Base-by-base conservation (phyloP, 495 filamentous ascomycete genomes). In the Astrothelium macrocarpum region DNA sequence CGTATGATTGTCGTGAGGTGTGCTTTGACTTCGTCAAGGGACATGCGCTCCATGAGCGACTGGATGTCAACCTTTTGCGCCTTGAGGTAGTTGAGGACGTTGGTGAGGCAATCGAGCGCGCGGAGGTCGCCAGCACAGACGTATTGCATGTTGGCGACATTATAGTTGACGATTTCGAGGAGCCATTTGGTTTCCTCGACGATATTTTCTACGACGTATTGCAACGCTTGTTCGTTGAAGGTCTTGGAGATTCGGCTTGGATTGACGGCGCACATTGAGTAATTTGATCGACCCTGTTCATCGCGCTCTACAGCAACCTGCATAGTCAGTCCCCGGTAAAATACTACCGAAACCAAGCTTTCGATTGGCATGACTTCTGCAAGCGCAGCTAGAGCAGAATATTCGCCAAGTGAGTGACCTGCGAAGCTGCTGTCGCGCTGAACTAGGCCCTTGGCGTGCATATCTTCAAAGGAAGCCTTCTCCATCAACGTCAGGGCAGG, bases 281-380 rank as follows among this genome's bases (percentile, higher is more conserved):
- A 99, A 79, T 96, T 97, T 60, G 90, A 95, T 49, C 94, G 89
- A 60, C 94, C 94, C 64, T 84, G 78, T 62, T 85, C 91, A 75
- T 99, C 94, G 73, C 94, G 91, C 76, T 97, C 95, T 68, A 99
- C 94, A 43, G 94, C 94, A 59, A 99, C 95, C 76, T 99, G 94
- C 94, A 99, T 99, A 20, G 94, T 99, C 67, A 99, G 80, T 71
- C 94, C 94, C 71, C 94, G 90, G 79, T 99, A 99, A 81, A 99
- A 99, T 62, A 97, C 94, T 28, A 99, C 94, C 0, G 94, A 96
- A 0, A 99, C 94, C 72, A 99, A 83, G 71, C 87, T 91, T 81
- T 99, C 95, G 72, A 99, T 97, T 12, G 95, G 95, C 87, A 99
- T 95, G 74, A 99, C 95, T 69, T 99, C 95, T 25, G 95, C 94